phyloP scores from a whole-genome alignment of 73 alveolate genomes.

The Paramecium caudatum region DNA sequence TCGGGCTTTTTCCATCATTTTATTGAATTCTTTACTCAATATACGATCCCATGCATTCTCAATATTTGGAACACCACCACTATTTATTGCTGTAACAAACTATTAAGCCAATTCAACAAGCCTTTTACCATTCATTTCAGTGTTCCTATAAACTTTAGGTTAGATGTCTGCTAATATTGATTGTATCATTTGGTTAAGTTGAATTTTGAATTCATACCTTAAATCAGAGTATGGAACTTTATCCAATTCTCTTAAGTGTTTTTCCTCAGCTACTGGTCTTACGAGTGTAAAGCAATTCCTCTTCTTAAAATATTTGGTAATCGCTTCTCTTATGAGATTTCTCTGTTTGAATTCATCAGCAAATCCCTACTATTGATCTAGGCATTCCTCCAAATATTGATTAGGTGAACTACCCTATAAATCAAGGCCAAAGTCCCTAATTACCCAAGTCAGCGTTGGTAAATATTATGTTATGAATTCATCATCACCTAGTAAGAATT shows the following conservation, averaged over 20 bases:
- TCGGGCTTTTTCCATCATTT: constrained; percentile 45
- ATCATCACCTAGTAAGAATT: constrained; percentile 47
- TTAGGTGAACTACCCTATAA: constrained; percentile 76
- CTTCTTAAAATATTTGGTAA: constrained; percentile 89
- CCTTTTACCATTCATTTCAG: constrained; percentile 90
- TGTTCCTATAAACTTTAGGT: constrained; percentile 90
- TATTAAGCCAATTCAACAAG: constrained; percentile 82
- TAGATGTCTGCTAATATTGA: constrained; percentile 80
- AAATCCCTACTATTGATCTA: constrained; percentile 75
- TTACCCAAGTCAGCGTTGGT: constrained; percentile 98
- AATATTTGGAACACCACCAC: constrained; percentile 92
- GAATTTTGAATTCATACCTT: constrained; percentile 93
- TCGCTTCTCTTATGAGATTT: constrained; percentile 89
- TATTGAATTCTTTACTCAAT: constrained; percentile 81
- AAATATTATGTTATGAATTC: constrained; percentile 81
- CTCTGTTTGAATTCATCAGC: constrained; percentile 85
- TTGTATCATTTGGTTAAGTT: constrained; percentile 84
- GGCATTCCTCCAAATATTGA: constrained; percentile 78
- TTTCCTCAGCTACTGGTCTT: constrained; percentile 98
- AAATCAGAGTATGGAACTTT: constrained; percentile 91
- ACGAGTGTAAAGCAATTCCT: constrained; percentile 96
- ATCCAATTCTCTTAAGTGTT: constrained; percentile 93
- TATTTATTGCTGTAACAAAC: constrained; percentile 89
- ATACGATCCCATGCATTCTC: constrained; percentile 97
- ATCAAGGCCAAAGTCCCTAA: constrained; percentile 97